A percentile compares a stretch with the other conserved stretches of the same genome.
These are phyloP conservation scores for Kockiozyma suomiensis DNA, from an alignment of 805 yeast species.

Conservation along the genomic window DNA sequence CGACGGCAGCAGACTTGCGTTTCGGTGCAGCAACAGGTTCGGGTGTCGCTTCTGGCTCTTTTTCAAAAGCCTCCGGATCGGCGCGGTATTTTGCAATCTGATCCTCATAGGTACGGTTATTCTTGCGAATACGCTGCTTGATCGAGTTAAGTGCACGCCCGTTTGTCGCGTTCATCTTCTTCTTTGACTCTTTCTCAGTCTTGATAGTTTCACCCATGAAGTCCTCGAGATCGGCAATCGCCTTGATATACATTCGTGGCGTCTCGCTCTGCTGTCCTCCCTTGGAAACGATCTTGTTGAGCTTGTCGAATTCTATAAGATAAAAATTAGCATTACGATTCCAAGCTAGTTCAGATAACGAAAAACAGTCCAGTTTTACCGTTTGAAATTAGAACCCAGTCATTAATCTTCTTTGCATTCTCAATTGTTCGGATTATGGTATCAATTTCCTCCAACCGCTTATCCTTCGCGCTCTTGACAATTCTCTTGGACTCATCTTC, in stretches of 20 bases:
- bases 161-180: constrained; percentile 78
- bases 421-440: constrained; percentile 67
- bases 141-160: constrained; percentile 85
- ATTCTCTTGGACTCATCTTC: constrained; percentile 74
- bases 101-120: constrained; percentile 65
- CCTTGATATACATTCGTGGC: constrained; percentile 71
- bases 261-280: constrained; percentile 74
- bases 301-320: constrained; percentile 68
- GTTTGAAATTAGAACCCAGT: constrained; percentile 73
- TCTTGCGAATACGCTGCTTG: constrained; percentile 85
- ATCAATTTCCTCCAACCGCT: constrained; percentile 84
- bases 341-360: neutral
- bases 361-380: too few relatives aligned
- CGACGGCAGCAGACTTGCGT: constrained; percentile 38
- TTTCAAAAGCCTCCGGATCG: constrained; percentile 74
- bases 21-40: constrained; percentile 25
- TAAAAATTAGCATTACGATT: neutral
- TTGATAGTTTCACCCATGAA: constrained; percentile 56
- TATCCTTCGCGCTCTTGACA: constrained; percentile 92
- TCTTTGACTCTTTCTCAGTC: constrained; percentile 57
- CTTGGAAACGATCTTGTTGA: constrained; percentile 65
- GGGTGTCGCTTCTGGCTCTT: constrained; percentile 42
- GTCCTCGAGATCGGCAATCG: constrained; percentile 73
- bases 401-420: constrained; percentile 65
- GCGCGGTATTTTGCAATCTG: constrained; percentile 62